Conservation (phyloP, 2,329 filamentous ascomycete species). For the Fusarium mundagurra region DNA sequence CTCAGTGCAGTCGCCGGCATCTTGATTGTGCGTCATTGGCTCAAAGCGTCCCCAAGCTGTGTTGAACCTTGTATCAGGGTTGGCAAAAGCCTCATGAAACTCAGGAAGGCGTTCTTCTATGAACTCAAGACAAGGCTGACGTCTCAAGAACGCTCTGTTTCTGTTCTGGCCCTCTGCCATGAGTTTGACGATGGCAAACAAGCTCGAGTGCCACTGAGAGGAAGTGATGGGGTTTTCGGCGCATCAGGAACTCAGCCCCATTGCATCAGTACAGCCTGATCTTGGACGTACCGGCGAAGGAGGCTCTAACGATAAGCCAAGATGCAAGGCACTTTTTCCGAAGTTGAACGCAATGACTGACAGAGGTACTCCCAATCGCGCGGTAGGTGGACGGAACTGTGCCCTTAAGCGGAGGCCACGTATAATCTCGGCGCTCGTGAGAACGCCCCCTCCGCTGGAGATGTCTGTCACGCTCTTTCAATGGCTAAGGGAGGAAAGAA, state of each 20-base stretch:
- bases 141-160: neutral
- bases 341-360: neutral
- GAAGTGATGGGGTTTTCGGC: neutral
- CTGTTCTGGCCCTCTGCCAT: neutral
- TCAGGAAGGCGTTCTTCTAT: neutral
- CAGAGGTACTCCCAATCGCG: neutral
- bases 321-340: neutral
- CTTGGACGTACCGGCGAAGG: neutral
- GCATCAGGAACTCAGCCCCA: neutral
- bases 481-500: no score
- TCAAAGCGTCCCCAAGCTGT: neutral
- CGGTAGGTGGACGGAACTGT: neutral
- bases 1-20: fast-evolving
- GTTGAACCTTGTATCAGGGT: neutral
- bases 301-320: neutral
- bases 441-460: neutral
- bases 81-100: neutral
- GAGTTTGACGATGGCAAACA: neutral
- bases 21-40: neutral
- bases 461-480: neutral
- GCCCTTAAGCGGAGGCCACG: neutral
- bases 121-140: neutral
- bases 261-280: neutral
- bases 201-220: neutral
- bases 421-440: neutral